Evolutionary conservation across 805 yeast genomes (phyloP).

Genomic region (Candida insectalens): DNA sequence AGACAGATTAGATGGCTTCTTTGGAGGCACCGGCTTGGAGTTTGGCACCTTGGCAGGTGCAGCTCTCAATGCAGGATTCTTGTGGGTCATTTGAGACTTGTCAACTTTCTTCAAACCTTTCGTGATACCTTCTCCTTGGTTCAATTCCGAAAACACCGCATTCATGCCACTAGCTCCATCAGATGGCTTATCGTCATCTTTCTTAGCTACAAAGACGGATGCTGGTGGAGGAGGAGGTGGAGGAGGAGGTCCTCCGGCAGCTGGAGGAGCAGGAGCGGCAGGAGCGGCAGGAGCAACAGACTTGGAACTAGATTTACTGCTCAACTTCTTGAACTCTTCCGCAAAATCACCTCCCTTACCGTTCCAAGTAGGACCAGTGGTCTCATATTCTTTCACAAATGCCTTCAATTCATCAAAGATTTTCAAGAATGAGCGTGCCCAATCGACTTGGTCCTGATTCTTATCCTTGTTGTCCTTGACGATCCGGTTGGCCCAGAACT

Average conservation of each 20-base stretch:
- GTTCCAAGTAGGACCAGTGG: slow-evolving; percentile 82
- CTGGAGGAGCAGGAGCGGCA: slow-evolving; percentile 23
- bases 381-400: slow-evolving; percentile 69
- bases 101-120: slow-evolving; percentile 86
- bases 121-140: slow-evolving; percentile 78
- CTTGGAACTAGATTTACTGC: slow-evolving; percentile 1
- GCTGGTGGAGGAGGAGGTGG: slow-evolving; percentile 90
- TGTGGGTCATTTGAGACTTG: slow-evolving; percentile 88
- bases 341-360: slow-evolving; percentile 48
- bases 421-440: slow-evolving; percentile 64
- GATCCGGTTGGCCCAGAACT: slow-evolving; percentile 89
- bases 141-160: slow-evolving; percentile 89
- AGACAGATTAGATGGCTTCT: slow-evolving; percentile 63
- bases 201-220: slow-evolving; percentile 40
- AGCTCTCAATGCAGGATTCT: slow-evolving; percentile 72
- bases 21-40: slow-evolving; percentile 69
- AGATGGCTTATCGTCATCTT: slow-evolving; percentile 14
- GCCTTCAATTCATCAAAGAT: slow-evolving; percentile 61
- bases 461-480: slow-evolving; percentile 73
- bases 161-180: slow-evolving; percentile 43
- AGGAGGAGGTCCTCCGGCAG: slow-evolving; percentile 26
- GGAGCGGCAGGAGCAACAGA: slow-evolving; percentile 15
- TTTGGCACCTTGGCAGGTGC: slow-evolving; percentile 40
- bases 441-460: slow-evolving; percentile 60
- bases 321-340: slow-evolving; percentile 29